Evolutionary conservation across 2,329 filamentous ascomycete species (phyloP), one percentile per base, ranked within the genome.

Genomic region (Fusarium anguioides): DNA sequence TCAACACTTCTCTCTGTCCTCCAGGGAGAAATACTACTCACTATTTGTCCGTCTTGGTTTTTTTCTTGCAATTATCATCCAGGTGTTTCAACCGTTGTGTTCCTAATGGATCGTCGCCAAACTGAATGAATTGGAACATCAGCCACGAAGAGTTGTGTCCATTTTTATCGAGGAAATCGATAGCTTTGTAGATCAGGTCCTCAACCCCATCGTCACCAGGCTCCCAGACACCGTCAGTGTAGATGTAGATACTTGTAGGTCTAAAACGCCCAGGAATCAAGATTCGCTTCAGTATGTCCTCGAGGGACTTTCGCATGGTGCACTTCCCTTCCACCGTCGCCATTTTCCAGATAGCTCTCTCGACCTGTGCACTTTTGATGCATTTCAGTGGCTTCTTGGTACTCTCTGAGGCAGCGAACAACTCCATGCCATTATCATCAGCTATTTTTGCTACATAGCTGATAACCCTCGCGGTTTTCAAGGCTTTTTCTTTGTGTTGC

Each of bases 121-220:
- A 53, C 6, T 45, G 40, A 15, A 53, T 27, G 10, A 53, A 53
- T 17, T 53, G 40, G 15, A 53, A 53, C 50, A 46, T 53, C n/a
- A n/a, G n/a, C n/a, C n/a, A n/a, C n/a, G n/a, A 5, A 52, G 31
- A 4, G 49, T 26, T 3, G 36, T 40, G 24, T 11, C 5, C 5
- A 10, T 15, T 10, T 17, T 31, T n/a, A 5, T n/a, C n/a, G 3
- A 51, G 18, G 20, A 15, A 36, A 5, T 53, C 24, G 6, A 46
- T 53, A 7, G 40, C 50, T 6, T 31, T n/a, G 5, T 37, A 8
- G 18, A 45, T 46, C 2, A 23, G 21, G 10, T 11, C 5, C 6
- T 27, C 18, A 8, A 42, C 26, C 11, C 23, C 14, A 10, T 53
- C 40, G 4, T 1, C 23, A 18, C 31, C 29, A 5, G 31, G 50